A percentile compares a stretch with the other conserved stretches of the same genome.
These are phyloP conservation scores for Rhizopogon vesiculosus DNA, from an alignment of 768 basidiomycete species.

Conservation along the genomic window DNA sequence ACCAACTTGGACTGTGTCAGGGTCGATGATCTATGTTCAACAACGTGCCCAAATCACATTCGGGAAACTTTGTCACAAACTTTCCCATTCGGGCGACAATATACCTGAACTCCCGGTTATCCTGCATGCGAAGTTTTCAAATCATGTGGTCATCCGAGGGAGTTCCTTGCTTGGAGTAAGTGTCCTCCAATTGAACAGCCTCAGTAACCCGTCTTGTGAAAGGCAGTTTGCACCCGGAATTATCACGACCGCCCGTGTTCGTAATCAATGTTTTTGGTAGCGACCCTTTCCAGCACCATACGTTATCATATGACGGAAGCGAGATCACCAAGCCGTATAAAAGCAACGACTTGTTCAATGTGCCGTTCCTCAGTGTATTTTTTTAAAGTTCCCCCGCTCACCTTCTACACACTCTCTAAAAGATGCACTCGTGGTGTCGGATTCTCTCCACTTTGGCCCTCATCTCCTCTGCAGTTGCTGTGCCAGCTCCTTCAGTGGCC, in stretches of 20 bases:
- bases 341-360: constrained; percentile 7
- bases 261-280: constrained; percentile 1
- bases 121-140: not conserved
- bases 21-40: not conserved
- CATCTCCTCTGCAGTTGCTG: constrained; percentile 16
- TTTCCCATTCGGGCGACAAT: not conserved
- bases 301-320: constrained; percentile 7
- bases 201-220: not conserved
- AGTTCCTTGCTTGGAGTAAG: not conserved
- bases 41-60: not conserved
- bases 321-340: constrained; percentile 13
- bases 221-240: not conserved
- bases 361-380: constrained; percentile 12
- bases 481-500: constrained; percentile 13
- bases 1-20: not conserved
- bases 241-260: not conserved
- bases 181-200: no score
- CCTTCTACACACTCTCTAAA: constrained; percentile 9
- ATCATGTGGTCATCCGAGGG: not conserved
- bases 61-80: not conserved
- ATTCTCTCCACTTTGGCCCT: constrained; percentile 20
- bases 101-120: not conserved
- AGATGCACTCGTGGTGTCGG: constrained; percentile 24
- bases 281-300: constrained; percentile 2
- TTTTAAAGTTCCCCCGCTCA: constrained; percentile 5